Conservation (phyloP, 208 protist genomes). For the Angomonas desouzai region DNA sequence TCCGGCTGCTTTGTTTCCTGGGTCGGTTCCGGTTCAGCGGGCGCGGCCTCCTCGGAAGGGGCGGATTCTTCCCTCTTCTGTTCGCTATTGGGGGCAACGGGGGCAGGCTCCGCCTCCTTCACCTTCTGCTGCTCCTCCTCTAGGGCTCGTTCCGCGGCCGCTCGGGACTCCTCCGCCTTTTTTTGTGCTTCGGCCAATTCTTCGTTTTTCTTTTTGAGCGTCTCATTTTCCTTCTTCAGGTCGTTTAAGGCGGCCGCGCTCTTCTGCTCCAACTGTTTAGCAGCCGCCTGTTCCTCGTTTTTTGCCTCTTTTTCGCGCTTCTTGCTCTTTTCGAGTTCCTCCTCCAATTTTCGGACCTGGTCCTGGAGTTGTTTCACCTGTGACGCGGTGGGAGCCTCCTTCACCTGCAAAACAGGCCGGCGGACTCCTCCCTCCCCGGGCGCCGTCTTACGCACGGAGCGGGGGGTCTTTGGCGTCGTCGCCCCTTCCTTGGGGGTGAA, state of each 20-base stretch:
- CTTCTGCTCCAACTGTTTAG: not conserved
- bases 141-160: slow-evolving; percentile 12
- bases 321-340: slow-evolving; percentile 19
- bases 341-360: slow-evolving; percentile 24
- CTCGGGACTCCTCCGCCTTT: slow-evolving; percentile 5
- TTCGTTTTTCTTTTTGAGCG: not conserved
- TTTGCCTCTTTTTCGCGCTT: slow-evolving; percentile 15
- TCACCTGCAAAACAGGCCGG: slow-evolving; percentile 22
- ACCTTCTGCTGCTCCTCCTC: slow-evolving; percentile 33
- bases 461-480: slow-evolving; percentile 19
- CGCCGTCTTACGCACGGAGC: slow-evolving; percentile 14
- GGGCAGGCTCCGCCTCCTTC: slow-evolving; percentile 15
- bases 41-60: slow-evolving; percentile 5
- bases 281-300: slow-evolving; percentile 3
- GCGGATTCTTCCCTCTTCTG: not conserved
- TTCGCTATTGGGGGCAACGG: not conserved
- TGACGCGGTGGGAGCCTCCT: slow-evolving; percentile 17
- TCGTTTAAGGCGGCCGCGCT: slow-evolving; percentile 9
- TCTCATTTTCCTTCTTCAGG: slow-evolving; percentile 10
- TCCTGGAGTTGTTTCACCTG: slow-evolving; percentile 24
- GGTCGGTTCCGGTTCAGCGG: slow-evolving; percentile 5
- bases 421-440: slow-evolving; percentile 12
- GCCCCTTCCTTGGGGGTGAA: slow-evolving; percentile 16
- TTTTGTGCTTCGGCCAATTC: not conserved
- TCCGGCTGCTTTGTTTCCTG: slow-evolving; percentile 14